Evolutionary conservation across 2,329 filamentous ascomycete genomes (phyloP).

Genomic region (Botrytis porri): DNA sequence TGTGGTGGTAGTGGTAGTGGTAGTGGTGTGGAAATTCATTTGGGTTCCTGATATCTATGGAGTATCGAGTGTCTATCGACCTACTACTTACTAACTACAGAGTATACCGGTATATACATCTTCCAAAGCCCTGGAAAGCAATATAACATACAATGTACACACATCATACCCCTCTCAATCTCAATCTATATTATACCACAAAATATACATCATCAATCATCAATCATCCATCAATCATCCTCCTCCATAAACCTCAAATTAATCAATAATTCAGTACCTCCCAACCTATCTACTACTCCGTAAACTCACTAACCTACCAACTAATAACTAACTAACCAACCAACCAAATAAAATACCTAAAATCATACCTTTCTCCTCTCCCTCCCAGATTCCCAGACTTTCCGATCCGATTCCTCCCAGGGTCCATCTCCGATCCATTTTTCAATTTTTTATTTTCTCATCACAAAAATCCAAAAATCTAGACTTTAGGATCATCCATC

Average conservation of each 20-base stretch:
- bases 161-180: not conserved
- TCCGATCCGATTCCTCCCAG: not conserved
- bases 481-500: slow-evolving; percentile 4
- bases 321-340: too few species aligned
- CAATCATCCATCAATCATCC: too few species aligned
- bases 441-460: not conserved
- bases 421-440: not conserved
- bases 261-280: not conserved
- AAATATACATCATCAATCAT: too few species aligned
- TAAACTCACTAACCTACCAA: too few species aligned
- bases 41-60: too few species aligned
- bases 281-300: not conserved
- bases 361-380: not conserved
- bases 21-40: not conserved
- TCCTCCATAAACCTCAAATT: not conserved
- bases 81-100: too few species aligned
- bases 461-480: not conserved
- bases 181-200: too few species aligned
- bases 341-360: too few species aligned
- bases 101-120: too few species aligned
- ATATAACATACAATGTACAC: not conserved
- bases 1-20: too few species aligned
- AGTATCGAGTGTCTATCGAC: too few species aligned
- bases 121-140: not conserved
- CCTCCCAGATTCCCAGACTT: too few species aligned